phyloP scores from a whole-genome alignment of 2,329 filamentous ascomycete genomes.

The Talaromyces rugulosus region DNA sequence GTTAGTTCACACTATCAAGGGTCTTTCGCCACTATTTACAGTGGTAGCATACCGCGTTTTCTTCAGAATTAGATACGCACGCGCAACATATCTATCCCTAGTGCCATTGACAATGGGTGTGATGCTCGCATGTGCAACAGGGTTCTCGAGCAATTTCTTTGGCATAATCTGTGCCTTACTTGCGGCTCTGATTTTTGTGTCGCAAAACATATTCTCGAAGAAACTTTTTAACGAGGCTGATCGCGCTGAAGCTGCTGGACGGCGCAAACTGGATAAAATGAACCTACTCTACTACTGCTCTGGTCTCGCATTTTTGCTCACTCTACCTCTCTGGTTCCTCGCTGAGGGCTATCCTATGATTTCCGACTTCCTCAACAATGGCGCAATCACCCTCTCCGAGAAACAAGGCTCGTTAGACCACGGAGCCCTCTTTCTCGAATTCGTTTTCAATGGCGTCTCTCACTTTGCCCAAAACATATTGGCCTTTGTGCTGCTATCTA shows the following conservation, averaged over 20 bases:
- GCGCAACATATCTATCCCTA: conserved; percentile 80
- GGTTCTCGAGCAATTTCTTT: conserved; percentile 81
- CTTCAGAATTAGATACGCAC: conserved; percentile 83
- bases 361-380: conserved; percentile 73
- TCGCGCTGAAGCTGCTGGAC: conserved; percentile 67
- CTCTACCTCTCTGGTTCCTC: conserved; percentile 88
- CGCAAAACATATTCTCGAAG: conserved; percentile 98
- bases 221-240: conserved; percentile 94
- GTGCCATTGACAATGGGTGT: conserved; percentile 93
- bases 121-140: conserved; percentile 90
- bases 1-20: conserved; percentile 97
- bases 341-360: conserved; percentile 77
- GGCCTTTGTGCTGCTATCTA: conserved; percentile 85
- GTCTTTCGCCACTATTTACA: conserved; percentile 90
- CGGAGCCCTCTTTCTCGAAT: conserved; percentile 67
- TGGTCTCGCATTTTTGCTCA: conserved; percentile 82
- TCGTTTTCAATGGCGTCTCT: conserved; percentile 93
- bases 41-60: conserved; percentile 87
- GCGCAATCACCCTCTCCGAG: conserved; percentile 70
- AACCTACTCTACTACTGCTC: conserved; percentile 98
- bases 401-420: conserved; percentile 69
- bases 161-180: conserved; percentile 86
- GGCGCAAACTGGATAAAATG: conserved; percentile 87
- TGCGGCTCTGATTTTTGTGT: conserved; percentile 92
- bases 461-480: conserved; percentile 97